phyloP scores from a whole-genome alignment of 495 filamentous ascomycete species.

The Massariosphaeria phaeospora region DNA sequence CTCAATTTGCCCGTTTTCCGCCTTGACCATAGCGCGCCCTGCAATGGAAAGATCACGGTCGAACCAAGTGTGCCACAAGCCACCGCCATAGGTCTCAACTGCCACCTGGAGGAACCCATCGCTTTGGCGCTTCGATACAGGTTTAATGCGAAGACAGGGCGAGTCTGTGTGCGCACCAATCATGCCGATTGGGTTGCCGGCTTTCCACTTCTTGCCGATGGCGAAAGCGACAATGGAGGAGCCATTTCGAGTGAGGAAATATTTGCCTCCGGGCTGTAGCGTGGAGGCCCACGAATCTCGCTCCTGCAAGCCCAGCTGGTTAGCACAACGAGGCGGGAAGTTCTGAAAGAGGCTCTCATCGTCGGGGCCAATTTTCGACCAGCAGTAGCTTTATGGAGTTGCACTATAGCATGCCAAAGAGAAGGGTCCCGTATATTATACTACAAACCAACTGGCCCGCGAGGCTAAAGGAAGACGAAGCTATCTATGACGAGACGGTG shows the following conservation, averaged over 20 bases:
- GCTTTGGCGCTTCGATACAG: constrained; percentile 77
- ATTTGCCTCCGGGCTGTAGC: constrained; percentile 84
- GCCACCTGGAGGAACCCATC: constrained; percentile 94
- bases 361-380: too few relatives aligned
- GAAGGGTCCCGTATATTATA: too few relatives aligned
- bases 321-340: background rate
- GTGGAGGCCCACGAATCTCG: constrained; percentile 79
- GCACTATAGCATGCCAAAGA: too few relatives aligned
- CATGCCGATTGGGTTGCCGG: constrained; percentile 91
- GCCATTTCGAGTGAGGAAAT: constrained; percentile 90
- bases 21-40: constrained; percentile 77
- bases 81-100: constrained; percentile 94
- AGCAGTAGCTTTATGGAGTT: too few relatives aligned
- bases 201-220: constrained; percentile 86
- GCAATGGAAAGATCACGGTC: constrained; percentile 91
- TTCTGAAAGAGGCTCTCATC: background rate
- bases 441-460: background rate
- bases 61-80: constrained; percentile 82
- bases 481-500: background rate
- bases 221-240: constrained; percentile 94
- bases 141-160: constrained; percentile 83
- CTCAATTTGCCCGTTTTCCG: constrained; percentile 64
- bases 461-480: too few relatives aligned
- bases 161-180: constrained; percentile 97
- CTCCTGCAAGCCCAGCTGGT: constrained; percentile 50